A percentile compares a stretch with the other conserved stretches of the same genome.
phyloP scores from a whole-genome alignment of 768 basidiomycete species.

The Kwoniella sp. region DNA sequence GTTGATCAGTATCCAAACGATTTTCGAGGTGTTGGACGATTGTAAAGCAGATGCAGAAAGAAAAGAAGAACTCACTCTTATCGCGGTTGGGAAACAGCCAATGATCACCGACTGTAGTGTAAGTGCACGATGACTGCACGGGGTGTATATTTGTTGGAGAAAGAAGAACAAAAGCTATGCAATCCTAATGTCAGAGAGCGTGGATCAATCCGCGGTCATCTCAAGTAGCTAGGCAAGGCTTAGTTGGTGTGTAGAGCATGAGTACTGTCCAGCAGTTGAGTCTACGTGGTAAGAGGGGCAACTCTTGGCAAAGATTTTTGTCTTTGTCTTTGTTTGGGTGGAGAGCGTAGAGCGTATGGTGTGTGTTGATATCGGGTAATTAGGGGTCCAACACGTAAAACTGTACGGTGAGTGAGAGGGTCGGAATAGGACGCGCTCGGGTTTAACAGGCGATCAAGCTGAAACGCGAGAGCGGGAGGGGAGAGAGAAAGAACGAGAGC shows the following conservation, averaged over 20 bases:
- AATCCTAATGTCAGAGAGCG: neutral
- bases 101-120: neutral
- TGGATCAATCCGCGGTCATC: neutral
- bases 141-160: neutral
- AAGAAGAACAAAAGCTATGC: constrained; percentile 1
- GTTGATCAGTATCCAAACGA: no score
- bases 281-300: no score
- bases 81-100: no score
- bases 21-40: no score
- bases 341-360: no score
- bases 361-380: no score
- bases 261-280: neutral
- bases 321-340: neutral
- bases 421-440: constrained; percentile 1
- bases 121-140: neutral
- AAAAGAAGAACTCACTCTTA: neutral
- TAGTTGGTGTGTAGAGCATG: no score
- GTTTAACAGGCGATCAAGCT: neutral
- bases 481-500: neutral
- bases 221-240: no score
- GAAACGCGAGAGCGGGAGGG: neutral
- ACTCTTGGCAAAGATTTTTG: neutral
- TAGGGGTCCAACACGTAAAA: no score
- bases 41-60: neutral
- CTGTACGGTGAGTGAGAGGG: no score